Percentiles rank a stretch among this genome's conserved stretches.
These are phyloP conservation scores for Oryza rufipogon DNA, from an alignment of 176 grass and related monocot species.

Conservation along the genomic window DNA sequence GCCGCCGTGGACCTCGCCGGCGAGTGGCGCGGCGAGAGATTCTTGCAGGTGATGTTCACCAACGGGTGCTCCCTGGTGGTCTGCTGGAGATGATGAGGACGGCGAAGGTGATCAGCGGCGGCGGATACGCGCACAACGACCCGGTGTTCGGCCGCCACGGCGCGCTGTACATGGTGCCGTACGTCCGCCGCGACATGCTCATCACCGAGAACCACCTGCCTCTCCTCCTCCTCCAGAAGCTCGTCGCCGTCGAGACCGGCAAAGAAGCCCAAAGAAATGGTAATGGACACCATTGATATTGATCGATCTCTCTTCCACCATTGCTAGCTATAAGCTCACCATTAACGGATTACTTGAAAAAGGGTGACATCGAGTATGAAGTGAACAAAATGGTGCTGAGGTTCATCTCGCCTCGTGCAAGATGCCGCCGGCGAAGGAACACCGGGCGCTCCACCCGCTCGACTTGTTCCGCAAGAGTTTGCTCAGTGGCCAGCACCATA, in stretches of 20 bases:
- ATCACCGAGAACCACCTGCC: conserved; percentile 71
- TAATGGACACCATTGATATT: background rate
- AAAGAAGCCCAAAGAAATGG: background rate
- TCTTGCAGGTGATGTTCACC: conserved; percentile 50
- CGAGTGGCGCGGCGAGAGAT: conserved; percentile 32
- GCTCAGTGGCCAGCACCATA: background rate
- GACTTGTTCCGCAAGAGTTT: conserved; percentile 49
- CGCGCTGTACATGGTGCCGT: conserved; percentile 48
- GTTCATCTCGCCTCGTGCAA: conserved; percentile 5
- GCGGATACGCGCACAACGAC: conserved; percentile 48
- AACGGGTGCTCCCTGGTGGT: conserved; percentile 57
- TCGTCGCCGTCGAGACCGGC: conserved; percentile 31
- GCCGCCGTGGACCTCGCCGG: conserved; percentile 23
- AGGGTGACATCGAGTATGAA: background rate
- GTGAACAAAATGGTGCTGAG: conserved; percentile 54
- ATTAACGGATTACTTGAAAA: background rate
- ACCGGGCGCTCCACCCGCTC: conserved; percentile 45
- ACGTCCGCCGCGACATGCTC: conserved; percentile 55
- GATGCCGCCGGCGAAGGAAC: background rate
- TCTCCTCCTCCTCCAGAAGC: conserved; percentile 46
- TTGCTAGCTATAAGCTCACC: background rate
- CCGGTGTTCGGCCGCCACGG: conserved; percentile 59
- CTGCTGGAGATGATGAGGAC: conserved; percentile 52
- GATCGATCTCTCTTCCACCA: background rate
- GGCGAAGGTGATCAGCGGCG: background rate